Conservation (phyloP, 352 stramenopile species). For the Globisporangium nodosum region DNA sequence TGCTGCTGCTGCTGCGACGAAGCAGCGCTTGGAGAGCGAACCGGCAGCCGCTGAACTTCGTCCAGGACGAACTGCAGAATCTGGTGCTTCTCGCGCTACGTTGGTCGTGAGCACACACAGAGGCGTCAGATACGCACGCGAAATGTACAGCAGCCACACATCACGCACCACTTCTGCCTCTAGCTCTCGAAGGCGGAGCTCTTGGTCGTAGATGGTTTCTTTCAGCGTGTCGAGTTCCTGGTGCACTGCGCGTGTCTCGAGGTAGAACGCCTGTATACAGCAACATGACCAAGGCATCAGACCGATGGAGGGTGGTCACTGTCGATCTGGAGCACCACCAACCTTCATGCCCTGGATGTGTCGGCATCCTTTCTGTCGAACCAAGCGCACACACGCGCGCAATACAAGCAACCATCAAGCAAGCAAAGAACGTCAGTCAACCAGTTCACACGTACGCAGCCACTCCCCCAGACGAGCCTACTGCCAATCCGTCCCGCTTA, state of each 20-base stretch:
- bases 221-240: slow-evolving; percentile 55
- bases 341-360: slow-evolving; percentile 70
- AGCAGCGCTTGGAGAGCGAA: background rate
- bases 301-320: background rate
- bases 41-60: slow-evolving; percentile 29
- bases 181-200: slow-evolving; percentile 38
- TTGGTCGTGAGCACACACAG: background rate
- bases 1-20: background rate
- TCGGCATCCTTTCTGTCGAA: slow-evolving; percentile 59
- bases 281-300: background rate
- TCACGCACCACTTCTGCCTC: slow-evolving; percentile 39
- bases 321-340: background rate
- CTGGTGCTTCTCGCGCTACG: slow-evolving; percentile 54
- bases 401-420: background rate
- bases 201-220: slow-evolving; percentile 56
- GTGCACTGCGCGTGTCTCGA: slow-evolving; percentile 39
- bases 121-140: background rate
- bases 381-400: background rate
- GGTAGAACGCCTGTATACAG: slow-evolving; percentile 43
- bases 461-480: background rate
- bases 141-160: background rate
- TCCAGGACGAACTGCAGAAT: slow-evolving; percentile 34
- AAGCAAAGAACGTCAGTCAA: background rate
- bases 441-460: too few relatives aligned
- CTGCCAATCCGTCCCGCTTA: slow-evolving; percentile 4